Percentiles rank a stretch among this genome's conserved stretches.
Conservation (phyloP, 78 protist species). For the Tieghemostelium lacteum region DNA sequence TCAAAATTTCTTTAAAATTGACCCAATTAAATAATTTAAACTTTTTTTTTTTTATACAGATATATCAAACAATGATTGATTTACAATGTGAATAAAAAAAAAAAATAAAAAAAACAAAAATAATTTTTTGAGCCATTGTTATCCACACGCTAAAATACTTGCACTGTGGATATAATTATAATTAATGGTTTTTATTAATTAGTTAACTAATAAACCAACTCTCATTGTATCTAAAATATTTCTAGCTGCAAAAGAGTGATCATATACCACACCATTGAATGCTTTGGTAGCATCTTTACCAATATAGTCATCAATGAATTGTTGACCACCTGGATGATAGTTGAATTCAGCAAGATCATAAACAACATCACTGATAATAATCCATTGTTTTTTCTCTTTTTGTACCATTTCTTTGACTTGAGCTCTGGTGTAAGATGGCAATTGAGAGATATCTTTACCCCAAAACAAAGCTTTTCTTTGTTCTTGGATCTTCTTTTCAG, state of each 20-base stretch:
- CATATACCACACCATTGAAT: constrained; percentile 71
- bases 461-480: constrained; percentile 10
- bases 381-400: constrained; percentile 18
- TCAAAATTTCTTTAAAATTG: too few relatives aligned
- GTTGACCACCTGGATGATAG: constrained; percentile 77
- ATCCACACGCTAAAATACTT: too few relatives aligned
- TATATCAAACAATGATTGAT: too few relatives aligned
- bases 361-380: constrained; percentile 44
- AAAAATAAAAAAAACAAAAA: too few relatives aligned
- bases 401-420: constrained; percentile 10
- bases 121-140: too few relatives aligned
- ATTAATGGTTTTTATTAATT: too few relatives aligned
- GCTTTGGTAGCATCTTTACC: constrained; percentile 81
- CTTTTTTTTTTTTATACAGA: too few relatives aligned
- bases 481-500: constrained; percentile 27
- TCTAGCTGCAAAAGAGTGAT: constrained; percentile 79
- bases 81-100: too few relatives aligned
- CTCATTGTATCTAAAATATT: constrained; percentile 65
- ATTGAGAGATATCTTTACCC: constrained; percentile 50
- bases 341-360: constrained; percentile 56
- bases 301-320: constrained; percentile 46
- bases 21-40: too few relatives aligned
- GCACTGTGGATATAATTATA: too few relatives aligned
- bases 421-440: background rate
- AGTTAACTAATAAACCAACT: too few relatives aligned